A percentile compares a stretch with the other conserved stretches of the same genome.
Conservation (phyloP, 2,329 filamentous ascomycete species). For the Sporothrix pallida region DNA sequence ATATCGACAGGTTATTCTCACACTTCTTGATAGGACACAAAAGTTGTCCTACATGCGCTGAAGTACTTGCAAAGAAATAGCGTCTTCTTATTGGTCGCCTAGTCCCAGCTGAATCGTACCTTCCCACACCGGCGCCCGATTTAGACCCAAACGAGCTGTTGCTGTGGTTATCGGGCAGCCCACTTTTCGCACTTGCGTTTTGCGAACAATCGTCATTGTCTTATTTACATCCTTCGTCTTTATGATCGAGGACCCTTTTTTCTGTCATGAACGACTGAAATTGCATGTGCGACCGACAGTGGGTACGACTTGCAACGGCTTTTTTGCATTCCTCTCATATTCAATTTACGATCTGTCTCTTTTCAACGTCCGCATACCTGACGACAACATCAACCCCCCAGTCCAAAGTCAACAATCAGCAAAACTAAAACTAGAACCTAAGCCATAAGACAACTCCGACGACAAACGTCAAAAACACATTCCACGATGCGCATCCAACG, state of each 20-base stretch:
- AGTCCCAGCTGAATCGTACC: slow-evolving; percentile 13
- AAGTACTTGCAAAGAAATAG: neutral
- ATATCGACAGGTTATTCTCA: no score
- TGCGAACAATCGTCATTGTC: slow-evolving; percentile 26
- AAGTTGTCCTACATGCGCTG: neutral
- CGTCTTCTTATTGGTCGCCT: slow-evolving; percentile 2
- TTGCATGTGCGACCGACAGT: slow-evolving; percentile 9
- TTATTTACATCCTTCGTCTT: slow-evolving; percentile 24
- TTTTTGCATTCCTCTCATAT: slow-evolving; percentile 21
- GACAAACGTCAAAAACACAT: no score
- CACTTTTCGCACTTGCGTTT: slow-evolving; percentile 19
- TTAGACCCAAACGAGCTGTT: slow-evolving; percentile 23
- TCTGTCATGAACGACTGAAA: neutral
- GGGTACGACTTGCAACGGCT: slow-evolving; percentile 18
- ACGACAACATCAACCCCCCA: neutral
- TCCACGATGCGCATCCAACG: slow-evolving; percentile 30
- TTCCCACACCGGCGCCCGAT: slow-evolving; percentile 18
- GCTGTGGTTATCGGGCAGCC: slow-evolving; percentile 27
- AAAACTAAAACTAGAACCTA: neutral
- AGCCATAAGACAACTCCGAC: neutral
- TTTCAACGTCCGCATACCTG: neutral
- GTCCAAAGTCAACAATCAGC: neutral
- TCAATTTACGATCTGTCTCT: slow-evolving; percentile 4
- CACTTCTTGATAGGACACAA: no score
- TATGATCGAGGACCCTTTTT: neutral